Base-by-base conservation (phyloP, 768 basidiomycete species). In the Boletus reticulatus region DNA sequence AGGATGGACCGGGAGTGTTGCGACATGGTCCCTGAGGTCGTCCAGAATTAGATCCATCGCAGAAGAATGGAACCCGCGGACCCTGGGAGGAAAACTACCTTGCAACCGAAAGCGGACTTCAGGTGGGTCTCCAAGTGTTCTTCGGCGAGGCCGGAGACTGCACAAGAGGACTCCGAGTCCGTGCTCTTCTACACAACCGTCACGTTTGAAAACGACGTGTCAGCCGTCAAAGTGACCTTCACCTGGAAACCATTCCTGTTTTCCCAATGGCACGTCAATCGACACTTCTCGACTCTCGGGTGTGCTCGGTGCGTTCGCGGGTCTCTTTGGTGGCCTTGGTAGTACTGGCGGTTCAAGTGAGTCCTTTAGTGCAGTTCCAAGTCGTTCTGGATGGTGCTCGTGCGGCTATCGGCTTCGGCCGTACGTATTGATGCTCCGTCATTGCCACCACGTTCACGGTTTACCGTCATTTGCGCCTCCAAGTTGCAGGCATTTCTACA, bases 161-260 rank as follows among this genome's bases (percentile, higher is more conserved):
- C 83, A 42, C 80, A 82, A 50, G 87, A 79, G 1, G 66, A 70
- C 19, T 78, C 71, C 42, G n/a, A n/a, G n/a, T n/a, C n/a, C n/a
- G 83, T 81, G 64, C 89, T 90, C 54, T 79, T 78, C 62, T 89
- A 90, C 0, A 86, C 79, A 29, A 86, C 73, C 1, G 74, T 72
- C 48, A 84, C 58, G 22, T 70, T 72, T 1, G 71, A 61, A 59
- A 78, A 80, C 0, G 53, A 57, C 8, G 51, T 17, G 12, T 73
- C 72, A 2, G 72, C 61, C 4, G 62, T 62, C 39, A 84, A 67
- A 27, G 75, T 73, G 43, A 88, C n/a, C n/a, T n/a, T n/a, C n/a
- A n/a, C n/a, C n/a, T 70, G 0, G 84, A 83, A 12, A 87, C 61
- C 88, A 91, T 89, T 3, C 84, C 84, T 1, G 83, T 83, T 11